phyloP scores from a whole-genome alignment of 1,139 yeast genomes.

The Kodamaea derodonti region DNA sequence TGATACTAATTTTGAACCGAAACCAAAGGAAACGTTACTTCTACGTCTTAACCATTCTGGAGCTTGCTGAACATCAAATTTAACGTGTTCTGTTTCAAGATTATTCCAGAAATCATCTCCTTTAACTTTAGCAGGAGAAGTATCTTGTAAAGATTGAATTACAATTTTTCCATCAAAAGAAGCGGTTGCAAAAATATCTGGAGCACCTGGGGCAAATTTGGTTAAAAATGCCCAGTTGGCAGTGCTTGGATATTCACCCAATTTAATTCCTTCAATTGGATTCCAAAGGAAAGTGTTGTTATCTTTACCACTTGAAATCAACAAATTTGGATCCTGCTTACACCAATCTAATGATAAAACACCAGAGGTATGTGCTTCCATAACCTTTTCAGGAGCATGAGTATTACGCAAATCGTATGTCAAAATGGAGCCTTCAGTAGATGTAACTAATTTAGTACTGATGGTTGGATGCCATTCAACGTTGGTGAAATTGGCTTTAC shows the following conservation, averaged over 20 bases:
- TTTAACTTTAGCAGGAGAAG: conserved; percentile 47
- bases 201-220: conserved; percentile 80
- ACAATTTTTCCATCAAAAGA: conserved; percentile 86
- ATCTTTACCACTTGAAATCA: conserved; percentile 89
- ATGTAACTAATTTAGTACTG: conserved; percentile 83
- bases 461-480: conserved; percentile 85
- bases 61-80: conserved; percentile 68
- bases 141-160: conserved; percentile 86
- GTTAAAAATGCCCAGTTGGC: conserved; percentile 94
- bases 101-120: conserved; percentile 86
- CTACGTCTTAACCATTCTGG: conserved; percentile 86
- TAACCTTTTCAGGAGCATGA: conserved; percentile 74
- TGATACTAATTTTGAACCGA: conserved; percentile 83
- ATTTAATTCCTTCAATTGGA: conserved; percentile 63
- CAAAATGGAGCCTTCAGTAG: conserved; percentile 79
- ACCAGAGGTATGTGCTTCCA: conserved; percentile 85
- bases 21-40: conserved; percentile 80
- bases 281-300: conserved; percentile 89
- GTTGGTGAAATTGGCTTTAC: conserved; percentile 60
- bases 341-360: conserved; percentile 94
- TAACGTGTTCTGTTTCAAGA: conserved; percentile 71
- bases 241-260: conserved; percentile 88
- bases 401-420: conserved; percentile 96
- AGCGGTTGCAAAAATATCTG: conserved; percentile 90
- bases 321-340: conserved; percentile 67